Evolutionary conservation across 2,329 filamentous ascomycete genomes (phyloP).

Genomic region (Cytospora piceicola): DNA sequence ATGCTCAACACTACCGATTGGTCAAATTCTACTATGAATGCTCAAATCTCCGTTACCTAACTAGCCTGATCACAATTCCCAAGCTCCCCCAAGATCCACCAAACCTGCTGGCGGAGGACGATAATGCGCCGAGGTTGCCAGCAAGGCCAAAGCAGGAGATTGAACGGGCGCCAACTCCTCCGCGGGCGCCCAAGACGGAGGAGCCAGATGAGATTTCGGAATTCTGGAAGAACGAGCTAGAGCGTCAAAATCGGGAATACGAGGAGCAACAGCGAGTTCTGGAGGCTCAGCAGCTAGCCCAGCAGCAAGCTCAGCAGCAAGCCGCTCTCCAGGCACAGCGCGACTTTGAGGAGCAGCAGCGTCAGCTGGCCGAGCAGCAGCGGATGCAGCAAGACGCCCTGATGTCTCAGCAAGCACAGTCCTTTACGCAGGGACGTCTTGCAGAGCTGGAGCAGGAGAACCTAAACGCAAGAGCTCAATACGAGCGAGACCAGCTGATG

Average conservation of each 20-base stretch:
- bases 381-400: slow-evolving; percentile 88
- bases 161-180: slow-evolving; percentile 69
- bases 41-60: slow-evolving; percentile 94
- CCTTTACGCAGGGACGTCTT: slow-evolving; percentile 93
- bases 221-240: slow-evolving; percentile 95
- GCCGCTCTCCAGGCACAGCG: slow-evolving; percentile 83
- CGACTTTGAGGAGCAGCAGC: slow-evolving; percentile 97
- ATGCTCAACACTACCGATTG: slow-evolving; percentile 94
- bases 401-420: slow-evolving; percentile 83
- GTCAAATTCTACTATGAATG: slow-evolving; percentile 99
- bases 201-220: slow-evolving; percentile 96
- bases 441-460: slow-evolving; percentile 96
- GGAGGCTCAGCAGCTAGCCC: slow-evolving; percentile 82
- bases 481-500: slow-evolving; percentile 96
- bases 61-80: slow-evolving; percentile 92
- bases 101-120: slow-evolving; percentile 83
- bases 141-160: slow-evolving; percentile 77
- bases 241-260: slow-evolving; percentile 90
- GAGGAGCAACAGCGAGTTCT: slow-evolving; percentile 90
- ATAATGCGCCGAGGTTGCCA: slow-evolving; percentile 80
- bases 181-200: slow-evolving; percentile 67
- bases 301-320: slow-evolving; percentile 80
- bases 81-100: slow-evolving; percentile 95
- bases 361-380: slow-evolving; percentile 84
- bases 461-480: slow-evolving; percentile 89